Evolutionary conservation across 73 alveolate genomes (phyloP), one percentile per base, ranked within the genome.

Genomic region (Tetrahymena malaccensis): DNA sequence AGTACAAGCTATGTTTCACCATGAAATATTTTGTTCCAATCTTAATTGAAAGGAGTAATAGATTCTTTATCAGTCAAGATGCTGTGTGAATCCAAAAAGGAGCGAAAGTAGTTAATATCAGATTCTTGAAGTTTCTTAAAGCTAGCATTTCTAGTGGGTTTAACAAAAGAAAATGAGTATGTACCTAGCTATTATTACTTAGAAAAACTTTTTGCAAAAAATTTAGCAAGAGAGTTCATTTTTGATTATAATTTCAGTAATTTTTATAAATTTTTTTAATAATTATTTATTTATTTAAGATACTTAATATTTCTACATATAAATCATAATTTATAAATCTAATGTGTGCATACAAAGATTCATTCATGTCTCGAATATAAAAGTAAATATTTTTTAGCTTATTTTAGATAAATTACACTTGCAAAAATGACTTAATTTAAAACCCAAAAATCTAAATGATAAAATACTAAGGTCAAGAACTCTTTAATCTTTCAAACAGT

Each of bases 21-120:
- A 35, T 43, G 84, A 93, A 97, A 96, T 56, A 94, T 96, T 17
- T 96, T 95, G 55, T 97, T 95, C 99, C 99, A 98, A 94, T 98
- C 99, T 16, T 27, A 57, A 94, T 96, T 97, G 95, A 96, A 96
- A 15, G 97, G 93, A 19, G 37, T 94, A 11, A 96, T 70, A 22
- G 89, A 70, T 25, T 70, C 89, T 31, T 70, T 70, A 70, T 70
- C 89, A 19, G 89, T 70, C 89, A 70, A 25, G 25, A 70, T 70
- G 37, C 89, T 70, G 25, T n/a, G 35, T 27, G 35, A 27, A 70
- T 70, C 89, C 25, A 70, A 70, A 17, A 70, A 22, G 31, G 89
- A 70, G 37, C 89, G 89, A 33, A 70, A 70, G 37, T 70, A 70
- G 34, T n/a, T 70, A 31, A 70, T 70, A 25, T 70, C 89, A 70